Conservation (phyloP, 768 basidiomycete genomes). For the Albatrellus ellisii region DNA sequence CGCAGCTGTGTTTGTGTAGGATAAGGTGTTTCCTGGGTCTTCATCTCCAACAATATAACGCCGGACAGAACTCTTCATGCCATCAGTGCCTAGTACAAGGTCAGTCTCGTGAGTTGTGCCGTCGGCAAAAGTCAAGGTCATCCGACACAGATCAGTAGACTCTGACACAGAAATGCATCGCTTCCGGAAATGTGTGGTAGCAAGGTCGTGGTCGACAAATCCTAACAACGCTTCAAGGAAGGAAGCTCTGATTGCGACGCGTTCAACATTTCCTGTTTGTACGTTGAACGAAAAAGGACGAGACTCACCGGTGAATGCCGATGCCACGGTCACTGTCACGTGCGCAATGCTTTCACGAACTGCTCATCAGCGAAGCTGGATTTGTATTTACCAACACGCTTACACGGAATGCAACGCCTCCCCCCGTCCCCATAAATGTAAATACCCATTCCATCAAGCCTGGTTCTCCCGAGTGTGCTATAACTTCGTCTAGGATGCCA, state of each 20-base stretch:
- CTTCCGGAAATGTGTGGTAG: constrained; percentile 34
- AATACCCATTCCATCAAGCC: constrained; percentile 20
- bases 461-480: constrained; percentile 22
- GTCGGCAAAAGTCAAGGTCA: constrained; percentile 33
- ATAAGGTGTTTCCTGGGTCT: constrained; percentile 16
- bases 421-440: constrained; percentile 26
- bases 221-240: constrained; percentile 36
- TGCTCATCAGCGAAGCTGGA: neutral
- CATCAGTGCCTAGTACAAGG: constrained; percentile 32
- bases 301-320: neutral
- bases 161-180: constrained; percentile 22
- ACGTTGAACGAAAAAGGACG: neutral
- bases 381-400: constrained; percentile 4
- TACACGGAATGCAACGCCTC: constrained; percentile 33
- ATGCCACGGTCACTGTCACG: neutral
- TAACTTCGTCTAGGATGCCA: constrained; percentile 29
- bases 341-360: neutral
- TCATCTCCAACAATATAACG: constrained; percentile 22
- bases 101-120: constrained; percentile 33
- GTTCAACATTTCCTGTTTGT: neutral
- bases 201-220: constrained; percentile 24
- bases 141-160: constrained; percentile 15
- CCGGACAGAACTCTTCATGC: constrained; percentile 26
- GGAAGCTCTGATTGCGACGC: neutral
- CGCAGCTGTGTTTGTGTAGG: constrained; percentile 31